Evolutionary conservation across 768 basidiomycete genomes (phyloP), one percentile per base, ranked within the genome.

Genomic region (Floccularia luteovirens): DNA sequence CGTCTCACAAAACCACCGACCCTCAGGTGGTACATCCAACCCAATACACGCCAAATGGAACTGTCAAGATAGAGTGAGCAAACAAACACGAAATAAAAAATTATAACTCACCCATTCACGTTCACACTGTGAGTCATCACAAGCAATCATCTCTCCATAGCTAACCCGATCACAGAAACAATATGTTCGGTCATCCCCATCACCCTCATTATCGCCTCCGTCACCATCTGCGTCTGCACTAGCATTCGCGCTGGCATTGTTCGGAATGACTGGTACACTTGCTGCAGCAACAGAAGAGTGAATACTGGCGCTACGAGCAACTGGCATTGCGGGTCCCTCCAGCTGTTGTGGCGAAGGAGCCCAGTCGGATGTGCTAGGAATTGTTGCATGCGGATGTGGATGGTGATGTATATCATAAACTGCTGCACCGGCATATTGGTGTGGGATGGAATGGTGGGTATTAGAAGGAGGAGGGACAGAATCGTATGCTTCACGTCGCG

Each of bases 71-170:
- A 39, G 25, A 37, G 47, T 42, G 17, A 44, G 22, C 41, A 39
- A 42, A 8, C n/a, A 43, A 38, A 37, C n/a, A 13, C 22, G 19
- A 37, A 11, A 36, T 34, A 28, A 19, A 33, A 39, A 39, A 32
- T 8, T 41, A 33, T 49, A 5, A 81, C 87, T 56, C 49, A 93
- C 91, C 91, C 91, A 96, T 82, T 93, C 90, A 43, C 70, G 69
- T 50, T 82, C 78, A 62, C 91, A 94, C 32, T 71, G 68, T 13
- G 67, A 64, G 51, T 82, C 87, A 57, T 96, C 91, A 57, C 91
- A 96, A 17, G 82, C 91, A 50, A 96, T 88, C 91, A 96, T 94
- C 64, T 92, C 85, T 25, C 92, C 92, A 50, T 83, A 92, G 53
- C 88, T 90, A 44, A 79, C 72, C 13, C 83, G 68, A 48, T 87